Evolutionary conservation across 176 grass and related monocot species (phyloP), one percentile per base, ranked within the genome.

Genomic region (Melocanna baccifera): DNA sequence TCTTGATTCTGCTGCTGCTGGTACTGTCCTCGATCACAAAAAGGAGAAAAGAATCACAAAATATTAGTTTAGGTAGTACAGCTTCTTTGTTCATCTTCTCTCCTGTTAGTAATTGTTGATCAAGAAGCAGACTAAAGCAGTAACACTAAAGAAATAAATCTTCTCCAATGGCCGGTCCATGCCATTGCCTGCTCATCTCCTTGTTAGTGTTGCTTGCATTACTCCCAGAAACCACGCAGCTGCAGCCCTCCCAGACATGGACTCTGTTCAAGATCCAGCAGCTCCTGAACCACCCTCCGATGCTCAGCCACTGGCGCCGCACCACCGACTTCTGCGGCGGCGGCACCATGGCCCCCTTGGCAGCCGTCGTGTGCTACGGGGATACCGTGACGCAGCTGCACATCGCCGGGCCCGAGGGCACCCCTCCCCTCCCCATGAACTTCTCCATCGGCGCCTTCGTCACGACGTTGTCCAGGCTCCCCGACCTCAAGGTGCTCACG

Each of bases 381-480:
- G 88, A 92, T 76, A 99, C 87, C 20, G 86, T 99, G 48, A 99
- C 96, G 62, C 96, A 99, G 80, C 84, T 99, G 4, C 93, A 99
- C 76, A 79, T 99, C 77, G 62, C 77, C 32, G 93, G 96, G 36
- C 66, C 78, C 0, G 26, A 28, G n/a, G 76, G 82, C 42, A 59
- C 89, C 6, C 78, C 89, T 12, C 77, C 91, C 42, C 93, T 99
- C 25, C 88, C 96, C 8, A 82, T 76, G 34, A 94, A 79, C 84
- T 99, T 99, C 77, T 99, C 96, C 73, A 84, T 96, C 25, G 91
- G 85, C 4, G 84, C 87, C 14, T 73, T 96, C 37, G 85, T 94
- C 66, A 92, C 88, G 15, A 92, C 91, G 71, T 90, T 99, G 32
- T 91, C 91, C 16, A 87, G 78, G 87, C 84, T 99, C 65, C 96